Conservation (phyloP, 129 eudicot species). For the Artemisia tridentata region DNA sequence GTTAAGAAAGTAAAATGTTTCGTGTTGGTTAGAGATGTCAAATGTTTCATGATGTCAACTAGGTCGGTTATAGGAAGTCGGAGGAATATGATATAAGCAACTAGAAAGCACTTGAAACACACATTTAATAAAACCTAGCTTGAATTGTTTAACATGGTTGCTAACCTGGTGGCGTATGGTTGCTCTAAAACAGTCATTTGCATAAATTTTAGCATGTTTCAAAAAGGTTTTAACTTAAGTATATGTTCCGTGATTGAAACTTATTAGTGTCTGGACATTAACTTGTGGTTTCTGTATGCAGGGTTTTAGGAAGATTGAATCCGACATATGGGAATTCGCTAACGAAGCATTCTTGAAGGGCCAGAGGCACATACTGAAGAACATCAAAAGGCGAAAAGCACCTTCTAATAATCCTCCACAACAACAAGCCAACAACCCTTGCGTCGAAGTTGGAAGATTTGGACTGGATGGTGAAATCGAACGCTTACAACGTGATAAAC, state of each 20-base stretch:
- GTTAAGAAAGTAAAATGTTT: neutral
- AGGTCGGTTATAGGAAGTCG: neutral
- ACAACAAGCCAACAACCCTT: constrained; percentile 41
- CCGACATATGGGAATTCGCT: constrained; percentile 91
- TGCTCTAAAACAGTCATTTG: neutral
- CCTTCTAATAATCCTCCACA: constrained; percentile 36
- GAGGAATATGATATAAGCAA: too few relatives aligned
- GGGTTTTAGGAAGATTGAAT: constrained; percentile 96
- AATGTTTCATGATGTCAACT: neutral
- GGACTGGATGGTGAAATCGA: constrained; percentile 61
- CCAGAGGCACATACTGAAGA: constrained; percentile 66
- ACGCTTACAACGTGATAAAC: constrained; percentile 67
- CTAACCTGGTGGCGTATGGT: neutral
- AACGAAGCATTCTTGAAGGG: constrained; percentile 77
- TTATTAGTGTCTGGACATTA: constrained; percentile 2
- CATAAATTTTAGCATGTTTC: too few relatives aligned
- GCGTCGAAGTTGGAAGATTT: constrained; percentile 57
- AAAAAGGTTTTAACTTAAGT: neutral
- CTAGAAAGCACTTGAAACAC: neutral
- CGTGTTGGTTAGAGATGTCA: neutral
- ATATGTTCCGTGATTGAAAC: constrained; percentile 9
- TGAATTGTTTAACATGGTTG: neutral
- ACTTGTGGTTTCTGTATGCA: constrained; percentile 35
- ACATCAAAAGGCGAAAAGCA: constrained; percentile 65
- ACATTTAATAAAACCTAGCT: neutral